Evolutionary conservation across 768 basidiomycete species (phyloP), one percentile per base, ranked within the genome.

Genomic region (Hygrocybe punicea): DNA sequence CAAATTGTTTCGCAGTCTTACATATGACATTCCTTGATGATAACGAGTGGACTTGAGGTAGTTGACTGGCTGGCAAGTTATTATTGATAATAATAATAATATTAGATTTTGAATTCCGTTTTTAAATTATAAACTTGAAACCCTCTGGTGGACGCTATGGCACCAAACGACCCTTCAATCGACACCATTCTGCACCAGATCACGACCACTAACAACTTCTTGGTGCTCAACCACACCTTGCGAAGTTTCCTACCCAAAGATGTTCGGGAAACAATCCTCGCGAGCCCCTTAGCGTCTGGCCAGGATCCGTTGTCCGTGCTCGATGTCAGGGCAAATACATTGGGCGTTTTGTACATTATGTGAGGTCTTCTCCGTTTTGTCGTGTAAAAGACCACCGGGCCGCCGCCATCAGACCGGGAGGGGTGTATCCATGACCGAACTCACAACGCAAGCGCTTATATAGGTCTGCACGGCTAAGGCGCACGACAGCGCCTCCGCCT

Each of bases 271-370:
- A 65, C 74, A 14, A 73, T 85, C 48, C 74, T 89, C 4, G 76
- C 83, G 4, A 78, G 81, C 59, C 58, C 76, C 10, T 65, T 89
- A 6, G 67, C 79, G 0, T 77, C 78, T 47, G 88, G 85, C 3
- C 81, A 84, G 60, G 90, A 93, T 68, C 91, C 91, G 8, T 65
- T 93, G 51, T 55, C 71, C 2, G 66, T 86, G 8, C 70, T 93
- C 35, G 79, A 86, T 63, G 69, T 83, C 23, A 69, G 73, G 29
- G 64, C 63, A 29, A 81, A 89, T 66, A 86, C 88, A 1, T 68
- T 92, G 3, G 86, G 84, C 0, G 78, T 84, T 40, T 68, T 92
- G 40, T 87, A 84, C 62, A 88, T 93, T 44, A 66, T 93, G 90
- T 91, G 62, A 71, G 87, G 76, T 6, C 39, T 29, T 7, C 33